A percentile compares a stretch with the other conserved stretches of the same genome.
Conservation (phyloP, 192 early-diverging fungal genomes). For the Gamsiella multidivaricata region DNA sequence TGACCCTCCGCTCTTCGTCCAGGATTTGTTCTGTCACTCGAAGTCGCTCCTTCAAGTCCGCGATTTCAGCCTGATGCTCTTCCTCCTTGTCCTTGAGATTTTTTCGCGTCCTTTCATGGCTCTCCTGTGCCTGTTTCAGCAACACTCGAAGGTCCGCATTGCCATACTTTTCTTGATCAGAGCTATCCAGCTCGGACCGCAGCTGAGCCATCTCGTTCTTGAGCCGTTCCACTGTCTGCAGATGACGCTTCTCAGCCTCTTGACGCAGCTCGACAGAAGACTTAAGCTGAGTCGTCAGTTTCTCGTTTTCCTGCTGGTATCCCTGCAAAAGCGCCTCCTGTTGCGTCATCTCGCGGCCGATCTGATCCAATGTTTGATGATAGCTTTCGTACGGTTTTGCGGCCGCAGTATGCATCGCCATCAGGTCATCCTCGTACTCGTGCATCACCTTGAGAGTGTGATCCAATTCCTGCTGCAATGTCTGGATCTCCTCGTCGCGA, state of each 20-base stretch:
- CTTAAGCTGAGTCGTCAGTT: conserved; percentile 38
- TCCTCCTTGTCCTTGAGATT: conserved; percentile 49
- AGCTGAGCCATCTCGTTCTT: conserved; percentile 37
- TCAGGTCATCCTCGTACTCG: conserved; percentile 52
- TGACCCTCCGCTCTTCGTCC: conserved; percentile 36
- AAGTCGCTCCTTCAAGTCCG: conserved; percentile 34
- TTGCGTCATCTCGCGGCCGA: conserved; percentile 53
- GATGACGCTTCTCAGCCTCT: conserved; percentile 48
- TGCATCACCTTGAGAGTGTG: conserved; percentile 53
- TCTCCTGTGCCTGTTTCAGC: conserved; percentile 24
- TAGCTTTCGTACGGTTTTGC: conserved; percentile 53
- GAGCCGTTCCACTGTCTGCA: conserved; percentile 28
- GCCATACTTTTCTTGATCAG: conserved; percentile 44
- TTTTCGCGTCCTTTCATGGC: conserved; percentile 25
- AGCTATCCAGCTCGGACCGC: conserved; percentile 29
- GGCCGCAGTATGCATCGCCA: conserved; percentile 54
- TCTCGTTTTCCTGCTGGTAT: conserved; percentile 52
- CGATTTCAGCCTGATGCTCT: conserved; percentile 36
- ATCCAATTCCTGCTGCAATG: conserved; percentile 45
- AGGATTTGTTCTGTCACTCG: conserved; percentile 24
- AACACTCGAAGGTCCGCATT: conserved; percentile 20
- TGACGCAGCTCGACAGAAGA: conserved; percentile 48
- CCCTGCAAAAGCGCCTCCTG: conserved; percentile 47
- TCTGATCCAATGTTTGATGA: conserved; percentile 45
- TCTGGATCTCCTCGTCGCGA: conserved; percentile 49